Conservation (phyloP, 768 basidiomycete genomes). For the Phylloporus rhodoxanthus region DNA sequence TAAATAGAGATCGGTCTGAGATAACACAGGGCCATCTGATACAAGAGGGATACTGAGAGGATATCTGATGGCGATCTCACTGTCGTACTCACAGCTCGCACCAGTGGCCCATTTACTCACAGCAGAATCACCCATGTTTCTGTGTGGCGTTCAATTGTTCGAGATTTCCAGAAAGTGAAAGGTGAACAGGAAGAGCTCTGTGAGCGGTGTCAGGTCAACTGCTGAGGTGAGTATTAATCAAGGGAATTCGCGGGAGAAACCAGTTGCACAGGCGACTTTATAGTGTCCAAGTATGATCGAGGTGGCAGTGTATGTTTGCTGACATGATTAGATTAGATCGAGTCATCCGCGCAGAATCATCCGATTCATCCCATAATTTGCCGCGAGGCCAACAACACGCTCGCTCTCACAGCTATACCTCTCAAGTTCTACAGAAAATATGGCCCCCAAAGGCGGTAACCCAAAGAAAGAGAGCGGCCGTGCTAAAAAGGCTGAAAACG, state of each 20-base stretch:
- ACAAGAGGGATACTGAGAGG: neutral
- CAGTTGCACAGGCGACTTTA: conserved; percentile 4
- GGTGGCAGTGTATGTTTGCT: conserved; percentile 21
- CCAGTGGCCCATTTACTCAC: conserved; percentile 34
- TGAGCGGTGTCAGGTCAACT: neutral
- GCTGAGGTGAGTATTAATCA: neutral
- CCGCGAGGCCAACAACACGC: neutral
- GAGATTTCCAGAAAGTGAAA: neutral
- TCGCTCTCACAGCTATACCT: conserved; percentile 4
- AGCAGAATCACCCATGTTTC: conserved; percentile 24
- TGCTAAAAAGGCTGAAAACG: conserved; percentile 90
- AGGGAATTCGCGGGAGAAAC: neutral
- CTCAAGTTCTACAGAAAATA: conserved; percentile 23
- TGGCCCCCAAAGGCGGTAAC: conserved; percentile 87
- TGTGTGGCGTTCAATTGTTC: conserved; percentile 1
- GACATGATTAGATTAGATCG: conserved; percentile 17
- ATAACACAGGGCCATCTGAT: conserved; percentile 72
- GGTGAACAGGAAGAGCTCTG: neutral
- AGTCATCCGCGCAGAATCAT: conserved; percentile 16
- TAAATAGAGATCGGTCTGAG: conserved; percentile 77
- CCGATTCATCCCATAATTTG: neutral
- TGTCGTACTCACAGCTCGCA: conserved; percentile 30
- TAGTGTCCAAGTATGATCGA: conserved; percentile 4
- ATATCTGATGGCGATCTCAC: neutral
- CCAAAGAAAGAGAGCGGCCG: conserved; percentile 88